Evolutionary conservation across 1,284 basidiomycete species (phyloP).

Genomic region (Pseudozyma pruni): DNA sequence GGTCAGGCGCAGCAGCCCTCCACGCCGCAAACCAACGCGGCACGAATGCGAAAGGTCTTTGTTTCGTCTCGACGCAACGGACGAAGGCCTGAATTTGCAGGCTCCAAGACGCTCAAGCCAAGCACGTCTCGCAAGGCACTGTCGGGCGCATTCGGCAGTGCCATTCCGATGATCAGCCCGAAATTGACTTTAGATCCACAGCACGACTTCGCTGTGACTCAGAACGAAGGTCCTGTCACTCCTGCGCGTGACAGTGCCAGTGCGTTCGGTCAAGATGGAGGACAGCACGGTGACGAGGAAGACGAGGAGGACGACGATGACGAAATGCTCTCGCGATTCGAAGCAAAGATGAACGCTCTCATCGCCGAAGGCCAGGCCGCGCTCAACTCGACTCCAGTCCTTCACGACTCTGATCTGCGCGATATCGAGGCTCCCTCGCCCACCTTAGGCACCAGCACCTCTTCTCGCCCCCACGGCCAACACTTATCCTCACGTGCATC

Average conservation of each 20-base stretch:
- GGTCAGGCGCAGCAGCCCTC: slow-evolving; percentile 13
- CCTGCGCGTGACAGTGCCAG: neutral
- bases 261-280: no score
- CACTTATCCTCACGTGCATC: slow-evolving; percentile 8
- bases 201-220: neutral
- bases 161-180: neutral
- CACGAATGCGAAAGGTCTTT: slow-evolving; percentile 33
- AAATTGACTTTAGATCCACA: neutral
- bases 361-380: slow-evolving; percentile 55
- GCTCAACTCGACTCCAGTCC: slow-evolving; percentile 41
- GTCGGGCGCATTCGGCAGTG: slow-evolving; percentile 10
- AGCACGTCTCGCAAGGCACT: slow-evolving; percentile 31
- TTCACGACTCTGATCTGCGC: slow-evolving; percentile 37
- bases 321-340: slow-evolving; percentile 46
- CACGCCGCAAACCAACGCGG: slow-evolving; percentile 17
- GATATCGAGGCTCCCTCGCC: slow-evolving; percentile 36
- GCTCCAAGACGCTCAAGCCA: slow-evolving; percentile 22
- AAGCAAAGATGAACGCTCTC: slow-evolving; percentile 49
- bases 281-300: neutral
- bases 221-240: neutral
- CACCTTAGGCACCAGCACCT: slow-evolving; percentile 6
- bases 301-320: slow-evolving; percentile 47
- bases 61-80: slow-evolving; percentile 44
- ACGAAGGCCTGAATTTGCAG: slow-evolving; percentile 38
- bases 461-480: slow-evolving; percentile 3